A percentile compares a stretch with the other conserved stretches of the same genome.
Evolutionary conservation across 2,329 filamentous ascomycete species (phyloP).

Genomic region (Aureobasidium lini): DNA sequence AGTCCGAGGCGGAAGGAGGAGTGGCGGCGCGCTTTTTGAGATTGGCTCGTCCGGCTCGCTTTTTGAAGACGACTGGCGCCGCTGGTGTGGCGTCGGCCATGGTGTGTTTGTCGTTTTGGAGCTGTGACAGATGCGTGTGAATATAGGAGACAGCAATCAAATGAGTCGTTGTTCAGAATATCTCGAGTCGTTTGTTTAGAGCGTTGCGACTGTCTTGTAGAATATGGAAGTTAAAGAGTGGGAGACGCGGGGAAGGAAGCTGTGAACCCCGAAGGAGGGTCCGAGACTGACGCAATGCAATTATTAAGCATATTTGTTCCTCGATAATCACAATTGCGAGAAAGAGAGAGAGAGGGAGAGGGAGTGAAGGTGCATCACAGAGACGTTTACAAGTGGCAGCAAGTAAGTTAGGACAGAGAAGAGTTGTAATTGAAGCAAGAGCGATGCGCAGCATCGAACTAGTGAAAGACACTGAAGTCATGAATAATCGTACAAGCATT

Average conservation of each 20-base stretch:
- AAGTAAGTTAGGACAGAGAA: not conserved
- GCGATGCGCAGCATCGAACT: not conserved
- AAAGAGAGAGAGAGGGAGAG: too few relatives aligned
- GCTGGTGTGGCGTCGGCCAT: constrained; percentile 24
- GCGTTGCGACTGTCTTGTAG: not conserved
- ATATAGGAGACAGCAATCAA: too few relatives aligned
- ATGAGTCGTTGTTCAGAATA: not conserved
- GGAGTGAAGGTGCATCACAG: too few relatives aligned
- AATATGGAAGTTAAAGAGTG: not conserved
- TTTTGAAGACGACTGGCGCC: constrained; percentile 66
- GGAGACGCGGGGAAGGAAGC: not conserved
- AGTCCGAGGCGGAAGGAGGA: constrained; percentile 58
- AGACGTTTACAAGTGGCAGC: too few relatives aligned
- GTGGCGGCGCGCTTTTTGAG: constrained; percentile 74
- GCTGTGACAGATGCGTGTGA: too few relatives aligned
- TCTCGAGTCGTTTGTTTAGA: not conserved
- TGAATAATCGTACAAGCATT: not conserved
- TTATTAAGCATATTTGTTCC: not conserved
- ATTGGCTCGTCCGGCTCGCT: constrained; percentile 70
- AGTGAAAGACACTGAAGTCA: not conserved
- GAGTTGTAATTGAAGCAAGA: not conserved
- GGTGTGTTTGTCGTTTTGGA: constrained; percentile 3
- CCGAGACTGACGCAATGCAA: constrained; percentile 3
- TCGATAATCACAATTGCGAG: not conserved
- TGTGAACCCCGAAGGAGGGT: not conserved